Evolutionary conservation across 2,329 filamentous ascomycete genomes (phyloP).

Genomic region (Coniochaeta pulveracea): DNA sequence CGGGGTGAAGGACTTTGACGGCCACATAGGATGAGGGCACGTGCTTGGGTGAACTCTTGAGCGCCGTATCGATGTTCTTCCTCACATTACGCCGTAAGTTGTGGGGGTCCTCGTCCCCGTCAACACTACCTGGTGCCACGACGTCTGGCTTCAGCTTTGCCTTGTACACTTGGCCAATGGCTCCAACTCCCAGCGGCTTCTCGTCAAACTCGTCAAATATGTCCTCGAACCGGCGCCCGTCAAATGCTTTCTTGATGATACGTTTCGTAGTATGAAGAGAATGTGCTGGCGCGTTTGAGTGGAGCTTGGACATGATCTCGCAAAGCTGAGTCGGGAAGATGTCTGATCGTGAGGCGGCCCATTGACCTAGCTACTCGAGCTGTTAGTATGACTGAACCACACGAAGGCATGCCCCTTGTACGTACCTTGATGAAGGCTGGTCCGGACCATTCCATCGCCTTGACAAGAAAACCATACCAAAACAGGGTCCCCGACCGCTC

Average conservation of each 20-base stretch:
- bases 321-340: constrained; percentile 94
- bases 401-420: neutral
- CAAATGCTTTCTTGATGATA: constrained; percentile 74
- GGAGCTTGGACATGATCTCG: constrained; percentile 82
- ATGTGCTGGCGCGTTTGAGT: constrained; percentile 90
- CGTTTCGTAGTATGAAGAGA: constrained; percentile 68
- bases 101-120: constrained; percentile 27
- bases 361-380: constrained; percentile 70
- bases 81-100: constrained; percentile 56
- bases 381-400: neutral
- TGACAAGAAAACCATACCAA: constrained; percentile 89
- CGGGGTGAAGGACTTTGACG: constrained; percentile 88
- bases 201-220: constrained; percentile 97
- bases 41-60: constrained; percentile 76
- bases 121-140: constrained; percentile 49
- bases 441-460: constrained; percentile 82
- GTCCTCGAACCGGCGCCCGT: constrained; percentile 67
- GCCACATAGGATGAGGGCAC: constrained; percentile 90
- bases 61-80: constrained; percentile 71
- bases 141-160: constrained; percentile 79
- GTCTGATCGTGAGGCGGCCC: constrained; percentile 91
- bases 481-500: constrained; percentile 75
- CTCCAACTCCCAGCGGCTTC: constrained; percentile 80
- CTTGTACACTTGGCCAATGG: constrained; percentile 96
- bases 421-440: constrained; percentile 92